Evolutionary conservation across 1,284 basidiomycete species (phyloP).

Genomic region (Pseudozyma hubeiensis): DNA sequence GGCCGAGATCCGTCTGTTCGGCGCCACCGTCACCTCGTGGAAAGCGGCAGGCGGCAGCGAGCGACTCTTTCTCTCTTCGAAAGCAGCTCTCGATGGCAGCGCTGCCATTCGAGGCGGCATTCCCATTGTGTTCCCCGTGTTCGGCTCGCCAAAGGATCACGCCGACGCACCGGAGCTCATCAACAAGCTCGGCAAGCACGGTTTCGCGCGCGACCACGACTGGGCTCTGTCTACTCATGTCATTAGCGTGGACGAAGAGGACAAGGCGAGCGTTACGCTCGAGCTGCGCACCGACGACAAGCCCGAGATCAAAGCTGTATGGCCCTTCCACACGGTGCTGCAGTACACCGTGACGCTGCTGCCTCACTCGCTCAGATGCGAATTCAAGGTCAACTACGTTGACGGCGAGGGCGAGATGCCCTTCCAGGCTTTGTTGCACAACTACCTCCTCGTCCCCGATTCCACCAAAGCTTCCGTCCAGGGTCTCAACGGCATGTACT

Average conservation of each 20-base stretch:
- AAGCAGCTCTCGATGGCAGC: constrained; percentile 53
- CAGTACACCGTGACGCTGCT: constrained; percentile 50
- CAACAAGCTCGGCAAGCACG: constrained; percentile 53
- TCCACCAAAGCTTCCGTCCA: constrained; percentile 43
- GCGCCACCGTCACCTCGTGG: constrained; percentile 63
- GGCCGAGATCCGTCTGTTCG: constrained; percentile 53
- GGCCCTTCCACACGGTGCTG: constrained; percentile 41
- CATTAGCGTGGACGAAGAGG: constrained; percentile 29
- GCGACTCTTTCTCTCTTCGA: constrained; percentile 54
- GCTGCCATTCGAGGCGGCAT: constrained; percentile 60
- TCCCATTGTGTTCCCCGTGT: constrained; percentile 63
- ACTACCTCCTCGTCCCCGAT: constrained; percentile 63
- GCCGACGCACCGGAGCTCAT: constrained; percentile 38
- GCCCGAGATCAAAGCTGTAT: constrained; percentile 35
- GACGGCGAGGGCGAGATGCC: constrained; percentile 49
- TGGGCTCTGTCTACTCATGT: constrained; percentile 43
- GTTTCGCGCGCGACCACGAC: constrained; percentile 52
- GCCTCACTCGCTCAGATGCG: constrained; percentile 52
- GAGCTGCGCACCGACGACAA: constrained; percentile 39
- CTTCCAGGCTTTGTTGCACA: constrained; percentile 70
- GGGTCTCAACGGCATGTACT: constrained; percentile 49
- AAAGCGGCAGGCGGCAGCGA: constrained; percentile 54
- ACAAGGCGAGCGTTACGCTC: constrained; percentile 44
- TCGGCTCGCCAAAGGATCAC: constrained; percentile 53
- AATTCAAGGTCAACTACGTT: constrained; percentile 61